Percentiles rank a stretch among this genome's conserved stretches.
Evolutionary conservation across 495 filamentous ascomycete genomes (phyloP).

Genomic region (Bathelium albidoporum): DNA sequence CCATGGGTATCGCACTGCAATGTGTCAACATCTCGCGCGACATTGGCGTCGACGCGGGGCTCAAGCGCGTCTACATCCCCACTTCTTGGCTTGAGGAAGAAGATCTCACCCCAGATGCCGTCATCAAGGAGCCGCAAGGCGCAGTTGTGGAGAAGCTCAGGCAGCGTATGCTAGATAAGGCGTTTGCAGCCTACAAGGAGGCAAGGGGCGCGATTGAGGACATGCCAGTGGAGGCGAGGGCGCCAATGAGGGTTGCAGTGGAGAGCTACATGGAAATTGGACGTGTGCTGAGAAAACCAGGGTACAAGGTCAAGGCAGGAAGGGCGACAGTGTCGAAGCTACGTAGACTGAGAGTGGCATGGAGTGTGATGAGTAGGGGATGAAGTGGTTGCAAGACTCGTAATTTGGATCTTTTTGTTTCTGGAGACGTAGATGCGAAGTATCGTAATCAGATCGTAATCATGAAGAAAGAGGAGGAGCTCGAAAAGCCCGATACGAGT

Average conservation of each 20-base stretch:
- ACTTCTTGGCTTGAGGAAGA: conserved; percentile 47
- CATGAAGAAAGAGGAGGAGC: not conserved
- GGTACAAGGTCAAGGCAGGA: conserved; percentile 40
- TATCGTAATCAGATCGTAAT: not conserved
- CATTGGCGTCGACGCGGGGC: conserved; percentile 48
- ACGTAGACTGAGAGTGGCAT: conserved; percentile 45
- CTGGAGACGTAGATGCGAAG: not conserved
- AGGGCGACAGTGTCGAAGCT: conserved; percentile 47
- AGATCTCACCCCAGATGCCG: conserved; percentile 40
- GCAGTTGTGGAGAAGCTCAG: conserved; percentile 38
- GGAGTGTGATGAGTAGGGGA: conserved; percentile 35
- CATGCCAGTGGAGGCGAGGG: conserved; percentile 45
- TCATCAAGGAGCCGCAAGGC: conserved; percentile 39
- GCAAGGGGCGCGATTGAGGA: conserved; percentile 42
- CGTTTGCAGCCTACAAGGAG: conserved; percentile 43
- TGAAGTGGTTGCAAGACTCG: not conserved
- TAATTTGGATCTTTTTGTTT: not conserved
- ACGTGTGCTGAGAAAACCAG: conserved; percentile 39
- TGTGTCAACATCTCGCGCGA: conserved; percentile 65
- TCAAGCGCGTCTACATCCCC: conserved; percentile 54
- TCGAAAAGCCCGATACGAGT: no score
- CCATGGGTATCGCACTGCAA: conserved; percentile 59
- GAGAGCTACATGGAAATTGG: conserved; percentile 71
- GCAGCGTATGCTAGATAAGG: conserved; percentile 42
- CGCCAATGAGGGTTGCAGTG: conserved; percentile 53